A percentile compares a stretch with the other conserved stretches of the same genome.
Evolutionary conservation across 345 rosid genomes (phyloP).

Genomic region (Gossypium stocksii): DNA sequence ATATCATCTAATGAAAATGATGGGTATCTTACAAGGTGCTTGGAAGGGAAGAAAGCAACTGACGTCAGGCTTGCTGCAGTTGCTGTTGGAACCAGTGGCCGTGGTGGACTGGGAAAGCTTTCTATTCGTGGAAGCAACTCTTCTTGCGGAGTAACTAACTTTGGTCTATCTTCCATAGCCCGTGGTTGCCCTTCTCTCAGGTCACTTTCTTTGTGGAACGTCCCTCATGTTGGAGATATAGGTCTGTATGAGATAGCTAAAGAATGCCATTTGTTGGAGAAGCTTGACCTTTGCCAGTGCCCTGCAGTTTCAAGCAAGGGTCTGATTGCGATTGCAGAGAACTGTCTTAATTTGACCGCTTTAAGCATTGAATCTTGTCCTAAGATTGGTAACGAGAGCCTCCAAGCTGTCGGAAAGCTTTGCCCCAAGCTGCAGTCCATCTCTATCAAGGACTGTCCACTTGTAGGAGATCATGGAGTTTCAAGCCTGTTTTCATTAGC

Average conservation of each 20-base stretch:
- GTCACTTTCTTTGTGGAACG: constrained; percentile 61
- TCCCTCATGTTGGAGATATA: constrained; percentile 52
- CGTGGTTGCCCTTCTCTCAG: constrained; percentile 61
- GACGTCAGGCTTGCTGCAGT: constrained; percentile 65
- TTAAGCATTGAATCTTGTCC: constrained; percentile 55
- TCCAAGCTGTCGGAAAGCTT: constrained; percentile 55
- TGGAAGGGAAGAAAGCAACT: constrained; percentile 74
- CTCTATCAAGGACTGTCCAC: constrained; percentile 65
- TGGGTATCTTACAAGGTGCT: constrained; percentile 56
- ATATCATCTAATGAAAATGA: constrained; percentile 31
- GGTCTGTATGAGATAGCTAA: constrained; percentile 51
- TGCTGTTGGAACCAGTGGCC: constrained; percentile 37
- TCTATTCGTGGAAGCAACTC: constrained; percentile 51
- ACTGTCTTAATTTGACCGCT: constrained; percentile 51
- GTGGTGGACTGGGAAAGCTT: too few species aligned
- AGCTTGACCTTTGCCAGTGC: constrained; percentile 65
- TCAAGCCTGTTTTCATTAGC: constrained; percentile 51
- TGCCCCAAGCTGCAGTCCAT: constrained; percentile 49
- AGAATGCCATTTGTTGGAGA: constrained; percentile 56
- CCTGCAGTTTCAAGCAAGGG: constrained; percentile 56
- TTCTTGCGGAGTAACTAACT: constrained; percentile 41
- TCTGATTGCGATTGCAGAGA: constrained; percentile 54
- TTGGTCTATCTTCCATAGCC: constrained; percentile 54
- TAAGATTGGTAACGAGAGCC: constrained; percentile 55
- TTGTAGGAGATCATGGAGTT: constrained; percentile 68